Percentiles rank a stretch among this genome's conserved stretches.
Conservation (phyloP, 1,284 basidiomycete genomes). For the Cryptococcus sp. region DNA sequence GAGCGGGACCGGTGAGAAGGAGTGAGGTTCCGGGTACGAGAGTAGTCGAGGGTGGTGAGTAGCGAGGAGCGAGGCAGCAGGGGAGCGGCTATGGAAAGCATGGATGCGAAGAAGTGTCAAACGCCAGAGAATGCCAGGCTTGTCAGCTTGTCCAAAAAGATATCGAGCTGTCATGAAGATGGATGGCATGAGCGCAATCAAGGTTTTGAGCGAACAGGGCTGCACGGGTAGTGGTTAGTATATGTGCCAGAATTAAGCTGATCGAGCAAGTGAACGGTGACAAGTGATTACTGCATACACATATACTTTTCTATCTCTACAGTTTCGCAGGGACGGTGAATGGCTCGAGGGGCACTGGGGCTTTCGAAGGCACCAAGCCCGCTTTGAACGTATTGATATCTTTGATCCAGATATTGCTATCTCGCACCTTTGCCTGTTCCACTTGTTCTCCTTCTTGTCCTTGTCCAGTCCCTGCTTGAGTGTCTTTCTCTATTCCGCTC, state of each 20-base stretch:
- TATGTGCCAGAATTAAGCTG: no score
- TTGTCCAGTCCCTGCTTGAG: constrained; percentile 53
- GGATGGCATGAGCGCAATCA: no score
- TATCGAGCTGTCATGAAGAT: no score
- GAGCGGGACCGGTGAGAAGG: background rate
- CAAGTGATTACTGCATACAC: background rate
- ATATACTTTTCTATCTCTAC: constrained; percentile 10
- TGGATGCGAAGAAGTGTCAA: no score
- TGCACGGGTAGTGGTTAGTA: no score
- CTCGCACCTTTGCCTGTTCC: constrained; percentile 57
- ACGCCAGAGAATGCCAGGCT: no score
- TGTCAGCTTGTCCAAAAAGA: no score
- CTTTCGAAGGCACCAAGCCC: constrained; percentile 56
- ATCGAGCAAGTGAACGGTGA: background rate
- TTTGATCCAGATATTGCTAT: constrained; percentile 64
- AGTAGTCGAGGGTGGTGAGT: background rate
- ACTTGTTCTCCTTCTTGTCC: constrained; percentile 35
- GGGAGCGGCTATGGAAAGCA: no score
- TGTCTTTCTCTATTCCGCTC: constrained; percentile 40
- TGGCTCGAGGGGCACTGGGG: constrained; percentile 55
- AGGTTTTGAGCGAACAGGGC: no score
- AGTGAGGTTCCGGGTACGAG: background rate
- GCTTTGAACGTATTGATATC: constrained; percentile 74
- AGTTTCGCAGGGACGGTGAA: constrained; percentile 36
- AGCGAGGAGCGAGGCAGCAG: background rate